Conservation (phyloP, 2,329 filamentous ascomycete species). For the Ceratocystis huliohia region DNA sequence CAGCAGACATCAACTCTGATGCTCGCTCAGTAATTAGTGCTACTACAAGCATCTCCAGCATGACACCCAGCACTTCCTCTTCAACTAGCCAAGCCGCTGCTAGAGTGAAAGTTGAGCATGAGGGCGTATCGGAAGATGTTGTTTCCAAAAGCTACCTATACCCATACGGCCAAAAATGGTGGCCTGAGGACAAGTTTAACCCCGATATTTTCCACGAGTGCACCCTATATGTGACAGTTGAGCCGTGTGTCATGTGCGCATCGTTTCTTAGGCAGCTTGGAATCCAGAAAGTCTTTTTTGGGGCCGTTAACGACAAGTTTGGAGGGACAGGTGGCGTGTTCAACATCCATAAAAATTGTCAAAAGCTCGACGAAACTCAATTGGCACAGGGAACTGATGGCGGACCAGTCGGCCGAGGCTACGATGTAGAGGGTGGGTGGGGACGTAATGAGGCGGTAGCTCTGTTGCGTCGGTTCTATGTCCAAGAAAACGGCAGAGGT, state of each 20-base stretch:
- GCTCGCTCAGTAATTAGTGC: slow-evolving; percentile 16
- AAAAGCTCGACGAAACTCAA: slow-evolving; percentile 19
- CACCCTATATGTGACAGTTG: slow-evolving; percentile 89
- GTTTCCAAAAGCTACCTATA: slow-evolving; percentile 44
- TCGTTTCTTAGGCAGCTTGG: slow-evolving; percentile 78
- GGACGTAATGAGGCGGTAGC: slow-evolving; percentile 88
- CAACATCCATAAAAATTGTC: slow-evolving; percentile 49
- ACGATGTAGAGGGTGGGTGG: slow-evolving; percentile 74
- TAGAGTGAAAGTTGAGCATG: slow-evolving; percentile 20
- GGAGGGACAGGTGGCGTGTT: slow-evolving; percentile 92
- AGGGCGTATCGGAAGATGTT: slow-evolving; percentile 33
- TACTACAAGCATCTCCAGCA: slow-evolving; percentile 14
- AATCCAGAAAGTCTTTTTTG: slow-evolving; percentile 85
- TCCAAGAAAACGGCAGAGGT: slow-evolving; percentile 94
- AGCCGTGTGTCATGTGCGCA: slow-evolving; percentile 98
- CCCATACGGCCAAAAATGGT: slow-evolving; percentile 45
- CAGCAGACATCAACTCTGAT: slow-evolving; percentile 15
- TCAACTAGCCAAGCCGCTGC: slow-evolving; percentile 16
- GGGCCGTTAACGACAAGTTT: slow-evolving; percentile 91
- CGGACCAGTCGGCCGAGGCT: slow-evolving; percentile 62
- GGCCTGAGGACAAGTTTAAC: slow-evolving; percentile 19
- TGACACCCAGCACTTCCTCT: slow-evolving; percentile 17
- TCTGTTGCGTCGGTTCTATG: slow-evolving; percentile 83
- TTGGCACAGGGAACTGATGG: slow-evolving; percentile 36
- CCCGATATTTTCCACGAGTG: slow-evolving; percentile 39